Conservation (phyloP, 176 grass and related monocot genomes). For the Thinopyrum elongatum region DNA sequence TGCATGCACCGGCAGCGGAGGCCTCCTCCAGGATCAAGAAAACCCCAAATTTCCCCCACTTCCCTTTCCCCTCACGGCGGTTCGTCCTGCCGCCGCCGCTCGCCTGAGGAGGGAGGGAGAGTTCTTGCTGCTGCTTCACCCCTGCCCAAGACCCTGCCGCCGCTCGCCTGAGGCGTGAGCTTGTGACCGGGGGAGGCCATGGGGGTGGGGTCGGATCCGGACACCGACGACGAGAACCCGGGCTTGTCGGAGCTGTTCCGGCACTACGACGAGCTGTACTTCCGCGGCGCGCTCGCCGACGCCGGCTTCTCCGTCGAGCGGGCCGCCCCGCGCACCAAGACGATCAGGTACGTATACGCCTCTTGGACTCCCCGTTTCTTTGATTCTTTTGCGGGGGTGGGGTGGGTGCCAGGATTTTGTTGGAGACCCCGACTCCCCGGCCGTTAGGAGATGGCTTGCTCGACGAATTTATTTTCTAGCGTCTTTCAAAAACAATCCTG, state of each 20-base stretch:
- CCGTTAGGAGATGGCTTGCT: neutral
- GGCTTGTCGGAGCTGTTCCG: constrained; percentile 49
- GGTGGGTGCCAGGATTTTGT: neutral
- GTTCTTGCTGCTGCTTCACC: neutral
- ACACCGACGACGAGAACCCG: constrained; percentile 20
- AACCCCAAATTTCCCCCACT: neutral
- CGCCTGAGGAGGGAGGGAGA: neutral
- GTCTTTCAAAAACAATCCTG: neutral
- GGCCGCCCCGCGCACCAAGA: neutral
- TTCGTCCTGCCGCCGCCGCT: neutral
- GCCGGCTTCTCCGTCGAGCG: constrained; percentile 45
- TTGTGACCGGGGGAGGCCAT: neutral
- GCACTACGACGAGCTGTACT: constrained; percentile 67
- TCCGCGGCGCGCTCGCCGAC: constrained; percentile 44
- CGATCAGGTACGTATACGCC: neutral
- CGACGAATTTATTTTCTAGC: neutral
- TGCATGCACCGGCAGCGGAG: neutral
- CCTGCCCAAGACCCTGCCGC: neutral
- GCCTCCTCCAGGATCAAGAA: neutral
- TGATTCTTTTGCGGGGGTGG: neutral
- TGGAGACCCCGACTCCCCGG: neutral
- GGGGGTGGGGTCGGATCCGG: constrained; percentile 1
- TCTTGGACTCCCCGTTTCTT: neutral
- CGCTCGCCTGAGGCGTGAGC: neutral
- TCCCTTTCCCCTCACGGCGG: too few relatives aligned